A percentile compares a stretch with the other conserved stretches of the same genome.
Evolutionary conservation across 1,284 basidiomycete species (phyloP).

Genomic region (Puccinia horiana): DNA sequence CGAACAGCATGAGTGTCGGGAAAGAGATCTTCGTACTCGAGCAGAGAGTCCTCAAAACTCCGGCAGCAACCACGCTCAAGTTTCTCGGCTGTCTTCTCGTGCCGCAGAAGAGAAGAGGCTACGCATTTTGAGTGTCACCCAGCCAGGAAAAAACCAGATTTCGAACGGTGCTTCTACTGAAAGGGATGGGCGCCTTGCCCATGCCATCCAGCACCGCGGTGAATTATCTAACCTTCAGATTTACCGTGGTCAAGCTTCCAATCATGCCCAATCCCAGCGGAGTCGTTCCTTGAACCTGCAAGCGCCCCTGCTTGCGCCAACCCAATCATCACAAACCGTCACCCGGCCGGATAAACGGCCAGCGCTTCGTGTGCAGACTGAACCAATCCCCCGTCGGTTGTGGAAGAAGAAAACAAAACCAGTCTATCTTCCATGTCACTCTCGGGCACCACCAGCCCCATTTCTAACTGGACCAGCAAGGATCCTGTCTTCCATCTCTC

Average conservation of each 20-base stretch:
- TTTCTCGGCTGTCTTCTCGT: neutral
- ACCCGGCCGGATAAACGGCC: neutral
- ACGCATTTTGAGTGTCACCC: neutral
- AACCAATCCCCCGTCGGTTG: neutral
- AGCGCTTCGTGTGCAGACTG: neutral
- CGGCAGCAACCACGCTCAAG: neutral
- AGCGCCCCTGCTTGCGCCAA: neutral
- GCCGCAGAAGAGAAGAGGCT: neutral
- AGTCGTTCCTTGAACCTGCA: neutral
- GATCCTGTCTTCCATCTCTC: neutral
- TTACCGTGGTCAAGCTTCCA: neutral
- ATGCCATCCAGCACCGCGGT: neutral
- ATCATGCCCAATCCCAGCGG: neutral
- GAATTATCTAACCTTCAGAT: neutral
- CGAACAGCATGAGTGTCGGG: neutral
- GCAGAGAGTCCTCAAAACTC: neutral
- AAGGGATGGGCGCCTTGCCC: neutral
- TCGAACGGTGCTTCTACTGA: neutral
- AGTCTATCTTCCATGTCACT: neutral
- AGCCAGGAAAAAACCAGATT: neutral
- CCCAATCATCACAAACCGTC: neutral
- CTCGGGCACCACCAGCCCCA: slow-evolving; percentile 8
- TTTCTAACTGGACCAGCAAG: neutral
- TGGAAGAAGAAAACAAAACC: slow-evolving; percentile 7
- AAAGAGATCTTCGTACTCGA: neutral